Base-by-base conservation (phyloP, 441 rosid genomes). In the Raphanus hybrid region DNA sequence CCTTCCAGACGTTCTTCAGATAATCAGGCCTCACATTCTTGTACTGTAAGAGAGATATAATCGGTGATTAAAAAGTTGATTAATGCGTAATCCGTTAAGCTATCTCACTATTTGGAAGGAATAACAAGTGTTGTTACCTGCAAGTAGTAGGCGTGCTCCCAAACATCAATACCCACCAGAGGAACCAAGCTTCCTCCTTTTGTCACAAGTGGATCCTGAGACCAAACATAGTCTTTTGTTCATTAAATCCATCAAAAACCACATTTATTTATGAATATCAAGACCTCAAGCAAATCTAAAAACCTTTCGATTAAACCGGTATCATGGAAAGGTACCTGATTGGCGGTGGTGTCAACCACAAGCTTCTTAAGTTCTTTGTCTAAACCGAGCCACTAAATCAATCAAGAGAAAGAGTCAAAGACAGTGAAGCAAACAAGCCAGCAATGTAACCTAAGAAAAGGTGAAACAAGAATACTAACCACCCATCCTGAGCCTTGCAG, bases 401-500 rank as follows among this genome's bases (percentile, higher is more conserved):
- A 73, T 41, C 74, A 67, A 73, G 50, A 23, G n/a, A n/a, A n/a
- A n/a, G n/a, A n/a, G n/a, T n/a, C n/a, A n/a, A n/a, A n/a, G n/a
- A n/a, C n/a, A n/a, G n/a, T n/a, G n/a, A n/a, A n/a, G n/a, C n/a
- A n/a, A n/a, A n/a, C n/a, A n/a, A n/a, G n/a, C n/a, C n/a, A n/a
- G n/a, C n/a, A n/a, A n/a, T n/a, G n/a, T n/a, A n/a, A n/a, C n/a
- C n/a, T n/a, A n/a, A n/a, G n/a, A n/a, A n/a, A n/a, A 14, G 62
- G 26, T 45, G 41, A 66, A 6, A 63, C 2, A 26, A 29, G 77
- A 74, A 4, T 57, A 77, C 96, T 76, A 75, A 93, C 98, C 97
- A 93, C 97, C 99, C 99, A 96, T 79, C 98, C 98, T n/a, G 97
- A 96, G 66, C 99, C 99, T 85, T 96, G 99, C 6, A 96, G 26